A percentile compares a stretch with the other conserved stretches of the same genome.
Conservation (phyloP, 2,329 filamentous ascomycete genomes). For the Corniculantispora saksenae region DNA sequence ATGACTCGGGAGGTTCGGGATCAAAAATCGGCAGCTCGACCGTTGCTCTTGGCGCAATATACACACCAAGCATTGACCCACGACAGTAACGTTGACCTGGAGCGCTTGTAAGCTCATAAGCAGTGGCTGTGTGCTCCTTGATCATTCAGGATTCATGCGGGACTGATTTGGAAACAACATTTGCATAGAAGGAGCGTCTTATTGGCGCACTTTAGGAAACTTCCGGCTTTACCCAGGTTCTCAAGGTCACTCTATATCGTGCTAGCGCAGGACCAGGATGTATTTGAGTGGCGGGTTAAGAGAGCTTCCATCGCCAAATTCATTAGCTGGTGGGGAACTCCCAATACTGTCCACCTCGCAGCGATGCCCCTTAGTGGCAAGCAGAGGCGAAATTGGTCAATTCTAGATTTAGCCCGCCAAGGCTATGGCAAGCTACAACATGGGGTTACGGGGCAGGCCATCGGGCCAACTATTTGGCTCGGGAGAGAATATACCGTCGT, state of each 20-base stretch:
- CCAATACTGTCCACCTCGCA: not conserved
- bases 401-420: not conserved
- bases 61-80: not conserved
- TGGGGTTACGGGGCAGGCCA: not conserved
- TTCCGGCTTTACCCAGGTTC: not conserved
- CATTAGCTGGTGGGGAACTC: not conserved
- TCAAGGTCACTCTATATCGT: not conserved
- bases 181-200: too few relatives aligned
- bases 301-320: not conserved
- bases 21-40: not conserved
- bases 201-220: not conserved
- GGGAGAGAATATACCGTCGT: not conserved
- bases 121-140: not conserved
- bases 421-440: too few relatives aligned
- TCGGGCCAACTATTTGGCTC: not conserved
- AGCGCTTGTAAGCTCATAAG: not conserved
- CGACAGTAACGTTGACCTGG: not conserved
- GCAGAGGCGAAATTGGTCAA: not conserved
- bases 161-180: not conserved
- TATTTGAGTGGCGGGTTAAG: not conserved
- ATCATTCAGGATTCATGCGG: conserved; percentile 1
- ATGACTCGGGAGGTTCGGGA: not conserved
- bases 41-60: not conserved
- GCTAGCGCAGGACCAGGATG: not conserved
- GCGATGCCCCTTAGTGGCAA: not conserved